These are phyloP conservation scores for Dryas integrifolia DNA, from an alignment of 331 rosid species.

Conservation along the genomic window DNA sequence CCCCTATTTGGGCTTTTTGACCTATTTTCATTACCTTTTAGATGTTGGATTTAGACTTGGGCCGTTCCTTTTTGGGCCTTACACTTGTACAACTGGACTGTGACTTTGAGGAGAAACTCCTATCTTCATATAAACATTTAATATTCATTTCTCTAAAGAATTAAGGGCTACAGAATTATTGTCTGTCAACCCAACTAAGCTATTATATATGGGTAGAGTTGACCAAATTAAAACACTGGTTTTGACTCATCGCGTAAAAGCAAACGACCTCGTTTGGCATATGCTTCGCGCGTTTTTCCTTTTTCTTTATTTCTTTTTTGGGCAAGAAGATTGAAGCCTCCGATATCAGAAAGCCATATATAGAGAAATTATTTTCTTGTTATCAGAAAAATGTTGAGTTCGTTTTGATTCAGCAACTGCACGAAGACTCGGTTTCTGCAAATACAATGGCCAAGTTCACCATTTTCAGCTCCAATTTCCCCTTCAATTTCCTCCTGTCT, in stretches of 20 bases:
- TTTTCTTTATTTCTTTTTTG: neutral
- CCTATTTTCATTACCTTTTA: too few species aligned
- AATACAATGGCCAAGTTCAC: constrained; percentile 27
- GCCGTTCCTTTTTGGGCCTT: too few species aligned
- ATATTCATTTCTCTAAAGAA: too few species aligned
- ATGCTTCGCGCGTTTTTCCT: neutral
- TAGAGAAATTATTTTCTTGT: neutral
- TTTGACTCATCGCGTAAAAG: neutral
- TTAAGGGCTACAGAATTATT: too few species aligned
- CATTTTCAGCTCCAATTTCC: constrained; percentile 10
- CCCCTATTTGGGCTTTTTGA: too few species aligned
- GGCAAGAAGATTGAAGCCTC: neutral
- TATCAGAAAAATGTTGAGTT: neutral
- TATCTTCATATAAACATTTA: too few species aligned
- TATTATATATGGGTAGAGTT: too few species aligned
- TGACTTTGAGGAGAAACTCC: too few species aligned
- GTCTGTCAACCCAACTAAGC: too few species aligned
- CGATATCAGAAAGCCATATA: neutral
- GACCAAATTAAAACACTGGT: too few species aligned
- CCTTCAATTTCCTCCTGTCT: constrained; percentile 3
- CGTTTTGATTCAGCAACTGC: constrained; percentile 18
- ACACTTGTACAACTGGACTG: too few species aligned
- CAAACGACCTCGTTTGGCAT: neutral
- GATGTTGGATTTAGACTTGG: too few species aligned
- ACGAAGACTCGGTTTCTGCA: constrained; percentile 1